Evolutionary conservation across 352 stramenopile genomes (phyloP), one percentile per base, ranked within the genome.

Genomic region (Poterioochromonas sp.): DNA sequence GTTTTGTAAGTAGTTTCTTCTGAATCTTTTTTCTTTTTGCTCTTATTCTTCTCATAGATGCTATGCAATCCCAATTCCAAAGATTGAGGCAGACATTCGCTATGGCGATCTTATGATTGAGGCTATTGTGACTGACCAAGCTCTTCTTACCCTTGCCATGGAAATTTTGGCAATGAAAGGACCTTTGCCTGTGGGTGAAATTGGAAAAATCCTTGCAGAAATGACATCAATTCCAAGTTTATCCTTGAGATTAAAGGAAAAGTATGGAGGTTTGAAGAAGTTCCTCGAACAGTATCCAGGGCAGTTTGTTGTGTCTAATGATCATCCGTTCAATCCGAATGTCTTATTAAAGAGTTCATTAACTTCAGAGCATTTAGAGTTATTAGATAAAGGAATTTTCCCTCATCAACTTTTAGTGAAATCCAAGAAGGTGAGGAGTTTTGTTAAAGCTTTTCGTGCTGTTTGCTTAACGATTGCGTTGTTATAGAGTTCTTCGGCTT

Each of bases 221-320:
- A 73, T 44, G 0, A 80, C 78, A 18, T 54, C 76, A 1, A 80
- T 78, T 58, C 20, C 78, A 29, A 80, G 60, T 54, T 64, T 85
- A 37, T 79, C 63, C 0, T 0, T 5, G n/a, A 58, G 40, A 62
- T 58, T 83, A 15, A 80, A 80, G 58, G 82, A 84, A 15, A n/a
- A 80, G n/a, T 84, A 85, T 76, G 82, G 82, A 39, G 82, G 82
- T 0, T 77, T 85, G 32, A 85, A 85, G 58, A 84, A 84, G 49
- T 85, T 85, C 65, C 44, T 85, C 0, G 76, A 83, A 74, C 70
- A 77, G 22, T 85, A 79, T 70, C 79, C 81, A 2, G 63, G 51
- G 37, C 69, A 65, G 12, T 85, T 85, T 71, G 53, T 83, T 47
- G 73, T 85, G 3, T 76, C 58, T 32, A 76, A 39, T 40, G 41